phyloP scores from a whole-genome alignment of 179 eudicot species.

The Silene noctiflora region DNA sequence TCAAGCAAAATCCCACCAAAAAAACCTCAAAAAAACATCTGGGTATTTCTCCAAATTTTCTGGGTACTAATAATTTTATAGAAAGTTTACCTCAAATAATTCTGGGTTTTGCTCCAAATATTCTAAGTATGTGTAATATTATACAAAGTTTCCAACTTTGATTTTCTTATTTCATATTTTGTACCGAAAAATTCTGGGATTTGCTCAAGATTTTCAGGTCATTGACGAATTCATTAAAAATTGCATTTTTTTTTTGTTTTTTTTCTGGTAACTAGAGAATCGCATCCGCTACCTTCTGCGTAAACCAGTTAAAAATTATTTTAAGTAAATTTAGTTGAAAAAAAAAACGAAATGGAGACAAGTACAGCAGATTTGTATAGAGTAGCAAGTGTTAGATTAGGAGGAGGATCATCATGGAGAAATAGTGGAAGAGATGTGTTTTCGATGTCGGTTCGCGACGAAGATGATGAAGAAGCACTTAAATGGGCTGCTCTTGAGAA shows the following conservation, averaged over 20 bases:
- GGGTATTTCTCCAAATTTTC: slow-evolving; percentile 7
- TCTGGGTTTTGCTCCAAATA: neutral
- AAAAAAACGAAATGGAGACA: slow-evolving; percentile 37
- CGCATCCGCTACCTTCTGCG: too few relatives aligned
- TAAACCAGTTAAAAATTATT: too few relatives aligned
- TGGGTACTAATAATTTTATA: slow-evolving; percentile 6
- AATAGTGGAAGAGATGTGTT: slow-evolving; percentile 57
- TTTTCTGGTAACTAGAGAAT: too few relatives aligned
- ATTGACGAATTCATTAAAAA: too few relatives aligned
- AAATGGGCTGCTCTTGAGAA: slow-evolving; percentile 91
- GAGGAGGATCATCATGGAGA: slow-evolving; percentile 73
- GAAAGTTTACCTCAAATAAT: neutral
- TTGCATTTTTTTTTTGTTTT: too few relatives aligned
- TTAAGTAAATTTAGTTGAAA: too few relatives aligned
- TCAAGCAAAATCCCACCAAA: slow-evolving; percentile 5
- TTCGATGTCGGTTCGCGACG: slow-evolving; percentile 48
- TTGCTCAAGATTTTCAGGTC: too few relatives aligned
- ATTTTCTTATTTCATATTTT: too few relatives aligned
- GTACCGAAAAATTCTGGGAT: too few relatives aligned
- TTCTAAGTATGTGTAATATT: too few relatives aligned
- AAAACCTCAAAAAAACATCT: neutral
- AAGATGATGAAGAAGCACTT: slow-evolving; percentile 86
- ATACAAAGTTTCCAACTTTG: too few relatives aligned
- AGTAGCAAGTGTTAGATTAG: slow-evolving; percentile 58
- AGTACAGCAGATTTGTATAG: slow-evolving; percentile 44